Evolutionary conservation across 345 rosid genomes (phyloP), one percentile per base, ranked within the genome.

Genomic region (Sonneratia caseolaris): DNA sequence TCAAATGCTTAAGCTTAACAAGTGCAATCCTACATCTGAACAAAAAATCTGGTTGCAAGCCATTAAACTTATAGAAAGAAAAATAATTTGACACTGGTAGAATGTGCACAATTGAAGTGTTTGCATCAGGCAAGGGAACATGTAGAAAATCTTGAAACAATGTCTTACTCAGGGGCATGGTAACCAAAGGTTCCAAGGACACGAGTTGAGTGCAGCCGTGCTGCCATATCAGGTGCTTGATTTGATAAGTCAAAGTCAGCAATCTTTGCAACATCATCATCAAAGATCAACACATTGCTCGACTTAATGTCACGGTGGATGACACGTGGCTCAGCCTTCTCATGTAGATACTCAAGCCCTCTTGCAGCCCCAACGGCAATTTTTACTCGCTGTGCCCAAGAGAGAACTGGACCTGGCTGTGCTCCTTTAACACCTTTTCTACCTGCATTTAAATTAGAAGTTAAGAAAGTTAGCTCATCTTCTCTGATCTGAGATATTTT

Each of bases 141-240:
- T 47, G 35, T 57, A n/a, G 35, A 57, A n/a, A 7, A 57, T 2
- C 22, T 21, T 57, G 22, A n/a, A 57, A 37, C 53, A 78, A 65
- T 47, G 61, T 66, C 88, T 86, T 86, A 94, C 98, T 94, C 98
- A 36, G 98, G 98, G 68, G 97, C 98, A 82, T 94, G 98, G 76
- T 91, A 94, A 72, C 98, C 98, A 68, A 94, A 94, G 72, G 93
- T 94, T 80, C 98, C 97, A 32, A 91, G 86, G 69, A 94, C 97
- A 81, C 97, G 93, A 51, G 96, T 94, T 19, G 98, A 91, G 77
- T 91, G 95, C 65, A 94, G 95, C 27, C 97, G 93, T 18, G 97
- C 96, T 57, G 97, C 87, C 82, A 82, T 82, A 79, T 94, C 98
- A 62, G 96, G 97, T 71, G 95, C 93, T 85, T 91, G 97, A 82